Conservation (phyloP, 345 rosid genomes). For the Arabidopsis thaliana region TAIR10.1 NC_003074.8:2575001-2575500, state of each 20-base stretch:
- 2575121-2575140: constrained; percentile 30
- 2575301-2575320: background rate
- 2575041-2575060: constrained; percentile 47
- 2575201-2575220: constrained; percentile 22
- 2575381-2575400: constrained; percentile 36
- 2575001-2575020: constrained; percentile 33
- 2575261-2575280: background rate
- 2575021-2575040: constrained; percentile 53
- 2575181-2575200: constrained; percentile 18
- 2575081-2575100: constrained; percentile 74
- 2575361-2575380: constrained; percentile 42
- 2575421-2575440: constrained; percentile 25
- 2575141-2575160: constrained; percentile 23
- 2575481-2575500: background rate
- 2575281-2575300: constrained; percentile 28
- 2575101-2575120: constrained; percentile 52
- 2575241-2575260: constrained; percentile 17
- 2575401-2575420: constrained; percentile 35
- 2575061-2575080: constrained; percentile 58
- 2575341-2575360: constrained; percentile 44
- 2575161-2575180: background rate
- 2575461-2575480: background rate
- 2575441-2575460: constrained; percentile 30
- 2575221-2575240: constrained; percentile 15
- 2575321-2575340: constrained; percentile 25